Evolutionary conservation across 257 asterid genomes (phyloP).

Genomic region (Prunella vulgaris): DNA sequence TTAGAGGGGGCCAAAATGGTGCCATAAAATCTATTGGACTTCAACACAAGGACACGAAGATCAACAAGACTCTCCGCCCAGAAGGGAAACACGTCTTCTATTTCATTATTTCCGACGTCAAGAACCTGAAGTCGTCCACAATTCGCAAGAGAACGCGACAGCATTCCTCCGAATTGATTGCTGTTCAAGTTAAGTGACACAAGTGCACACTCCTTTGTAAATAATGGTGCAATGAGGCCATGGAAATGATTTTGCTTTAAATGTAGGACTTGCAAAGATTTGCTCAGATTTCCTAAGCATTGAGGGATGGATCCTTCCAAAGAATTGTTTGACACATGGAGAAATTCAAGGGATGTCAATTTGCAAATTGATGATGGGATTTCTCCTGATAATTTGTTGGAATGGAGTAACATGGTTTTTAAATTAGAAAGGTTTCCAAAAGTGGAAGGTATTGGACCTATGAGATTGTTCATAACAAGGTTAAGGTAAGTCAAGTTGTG

Average conservation of each 20-base stretch:
- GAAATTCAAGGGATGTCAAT: background rate
- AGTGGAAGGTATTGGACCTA: background rate
- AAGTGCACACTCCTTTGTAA: background rate
- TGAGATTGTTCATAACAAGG: background rate
- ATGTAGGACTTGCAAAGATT: background rate
- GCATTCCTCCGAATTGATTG: background rate
- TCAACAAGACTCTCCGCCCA: background rate
- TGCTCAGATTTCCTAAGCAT: conserved; percentile 1
- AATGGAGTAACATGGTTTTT: background rate
- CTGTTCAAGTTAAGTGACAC: background rate
- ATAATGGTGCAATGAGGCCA: background rate
- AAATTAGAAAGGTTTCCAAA: background rate
- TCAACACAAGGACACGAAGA: background rate
- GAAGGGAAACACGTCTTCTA: background rate
- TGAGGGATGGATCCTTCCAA: conserved; percentile 5
- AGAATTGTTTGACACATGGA: background rate
- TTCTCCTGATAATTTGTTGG: conserved; percentile 7
- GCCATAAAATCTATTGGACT: background rate
- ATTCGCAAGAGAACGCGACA: background rate
- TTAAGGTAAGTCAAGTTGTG: background rate
- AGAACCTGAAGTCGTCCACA: background rate
- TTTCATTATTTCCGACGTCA: background rate
- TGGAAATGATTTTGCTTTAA: background rate
- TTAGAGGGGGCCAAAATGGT: background rate
- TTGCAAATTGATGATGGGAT: conserved; percentile 10